These are phyloP conservation scores for Pythium biforme DNA, from an alignment of 352 stramenopile genomes.

Conservation along the genomic window DNA sequence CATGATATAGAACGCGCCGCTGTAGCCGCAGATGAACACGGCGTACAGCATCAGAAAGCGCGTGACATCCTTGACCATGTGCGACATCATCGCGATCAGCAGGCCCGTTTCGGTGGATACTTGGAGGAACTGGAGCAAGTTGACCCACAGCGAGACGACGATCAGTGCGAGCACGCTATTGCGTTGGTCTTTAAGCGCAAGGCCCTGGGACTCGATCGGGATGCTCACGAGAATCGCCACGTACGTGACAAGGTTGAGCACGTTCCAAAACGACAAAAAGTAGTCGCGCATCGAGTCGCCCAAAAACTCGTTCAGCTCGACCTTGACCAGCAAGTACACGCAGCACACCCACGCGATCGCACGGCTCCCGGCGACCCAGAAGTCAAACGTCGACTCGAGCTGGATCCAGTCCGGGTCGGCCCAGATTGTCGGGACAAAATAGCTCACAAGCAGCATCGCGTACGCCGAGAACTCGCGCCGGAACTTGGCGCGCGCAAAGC, in stretches of 20 bases:
- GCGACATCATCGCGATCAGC: constrained; percentile 76
- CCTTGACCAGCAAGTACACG: constrained; percentile 47
- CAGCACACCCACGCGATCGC: constrained; percentile 51
- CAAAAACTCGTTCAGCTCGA: constrained; percentile 50
- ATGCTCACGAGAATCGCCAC: constrained; percentile 43
- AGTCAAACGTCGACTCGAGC: constrained; percentile 38
- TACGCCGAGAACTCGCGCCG: constrained; percentile 50
- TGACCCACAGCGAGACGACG: constrained; percentile 63
- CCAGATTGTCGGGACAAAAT: constrained; percentile 61
- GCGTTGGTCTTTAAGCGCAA: constrained; percentile 30
- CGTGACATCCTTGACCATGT: constrained; percentile 69
- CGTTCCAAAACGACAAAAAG: constrained; percentile 62
- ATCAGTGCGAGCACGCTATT: constrained; percentile 57
- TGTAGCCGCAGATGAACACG: constrained; percentile 72
- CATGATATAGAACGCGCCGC: constrained; percentile 70
- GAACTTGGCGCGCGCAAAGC: constrained; percentile 53
- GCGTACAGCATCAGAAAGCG: constrained; percentile 71
- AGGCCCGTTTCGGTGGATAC: constrained; percentile 54
- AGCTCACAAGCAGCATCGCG: constrained; percentile 43
- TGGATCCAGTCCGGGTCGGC: constrained; percentile 50
- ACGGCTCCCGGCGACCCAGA: constrained; percentile 39
- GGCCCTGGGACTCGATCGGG: constrained; percentile 43
- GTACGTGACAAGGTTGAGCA: constrained; percentile 55
- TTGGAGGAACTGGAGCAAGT: constrained; percentile 70
- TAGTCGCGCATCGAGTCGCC: constrained; percentile 45